These are phyloP conservation scores for Ganoderma leucocontextum DNA, from an alignment of 1,284 basidiomycete genomes.

Conservation along the genomic window DNA sequence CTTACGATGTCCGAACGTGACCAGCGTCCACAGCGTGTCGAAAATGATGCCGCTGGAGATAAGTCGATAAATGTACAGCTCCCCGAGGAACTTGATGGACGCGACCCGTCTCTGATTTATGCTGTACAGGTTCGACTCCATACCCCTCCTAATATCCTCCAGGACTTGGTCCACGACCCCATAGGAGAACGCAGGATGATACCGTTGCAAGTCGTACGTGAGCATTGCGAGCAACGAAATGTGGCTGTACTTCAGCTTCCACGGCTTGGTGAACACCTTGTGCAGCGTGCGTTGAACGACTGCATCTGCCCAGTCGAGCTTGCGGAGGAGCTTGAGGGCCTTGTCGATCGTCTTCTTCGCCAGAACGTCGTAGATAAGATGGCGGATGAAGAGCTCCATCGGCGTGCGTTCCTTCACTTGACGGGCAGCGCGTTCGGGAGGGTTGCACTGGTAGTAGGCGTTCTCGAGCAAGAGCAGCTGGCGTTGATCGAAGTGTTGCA, in stretches of 20 bases:
- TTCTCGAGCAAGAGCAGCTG: constrained; percentile 94
- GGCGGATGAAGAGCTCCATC: constrained; percentile 93
- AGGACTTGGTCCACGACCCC: constrained; percentile 93
- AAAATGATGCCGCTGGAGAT: constrained; percentile 91
- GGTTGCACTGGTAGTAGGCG: constrained; percentile 99
- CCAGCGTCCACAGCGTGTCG: constrained; percentile 92
- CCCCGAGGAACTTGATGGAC: constrained; percentile 93
- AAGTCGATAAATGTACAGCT: constrained; percentile 97
- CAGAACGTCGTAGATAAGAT: constrained; percentile 92
- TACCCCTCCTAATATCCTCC: constrained; percentile 89
- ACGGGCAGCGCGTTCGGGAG: constrained; percentile 90
- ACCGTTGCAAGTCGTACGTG: constrained; percentile 92
- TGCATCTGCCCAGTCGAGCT: constrained; percentile 93
- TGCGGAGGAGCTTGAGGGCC: constrained; percentile 90
- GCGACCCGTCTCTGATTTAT: constrained; percentile 94
- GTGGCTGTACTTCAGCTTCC: constrained; percentile 95
- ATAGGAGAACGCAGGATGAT: constrained; percentile 90
- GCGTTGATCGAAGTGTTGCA: constrained; percentile 92
- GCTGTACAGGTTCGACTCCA: constrained; percentile 96
- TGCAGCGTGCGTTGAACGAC: constrained; percentile 62
- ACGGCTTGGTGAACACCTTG: constrained; percentile 93
- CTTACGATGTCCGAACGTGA: constrained; percentile 97
- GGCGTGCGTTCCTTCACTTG: constrained; percentile 87
- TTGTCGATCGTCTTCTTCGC: constrained; percentile 93
- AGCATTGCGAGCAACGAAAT: constrained; percentile 94